phyloP scores from a whole-genome alignment of 495 filamentous ascomycete species.

The Mytilinidion resinicola region DNA sequence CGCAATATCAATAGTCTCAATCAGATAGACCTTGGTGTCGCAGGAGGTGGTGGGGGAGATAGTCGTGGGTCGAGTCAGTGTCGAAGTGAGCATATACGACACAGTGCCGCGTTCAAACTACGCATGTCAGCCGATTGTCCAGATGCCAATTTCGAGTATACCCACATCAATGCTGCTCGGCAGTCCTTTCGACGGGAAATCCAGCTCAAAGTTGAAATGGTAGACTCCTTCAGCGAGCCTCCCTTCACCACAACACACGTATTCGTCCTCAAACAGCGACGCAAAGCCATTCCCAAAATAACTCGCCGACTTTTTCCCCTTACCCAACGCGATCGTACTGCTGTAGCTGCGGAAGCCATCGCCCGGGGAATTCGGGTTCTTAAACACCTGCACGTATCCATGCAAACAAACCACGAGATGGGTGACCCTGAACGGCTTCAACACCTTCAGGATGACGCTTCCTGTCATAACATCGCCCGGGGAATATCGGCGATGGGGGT shows the following conservation, averaged over 20 bases:
- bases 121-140: slow-evolving; percentile 8
- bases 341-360: slow-evolving; percentile 45
- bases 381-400: slow-evolving; percentile 84
- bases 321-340: slow-evolving; percentile 45
- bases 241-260: slow-evolving; percentile 84
- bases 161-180: slow-evolving; percentile 92
- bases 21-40: slow-evolving; percentile 69
- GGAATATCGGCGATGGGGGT: slow-evolving; percentile 81
- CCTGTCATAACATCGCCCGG: slow-evolving; percentile 63
- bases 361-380: slow-evolving; percentile 59
- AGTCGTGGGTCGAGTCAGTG: slow-evolving; percentile 80
- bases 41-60: slow-evolving; percentile 73
- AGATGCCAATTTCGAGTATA: slow-evolving; percentile 17
- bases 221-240: slow-evolving; percentile 78
- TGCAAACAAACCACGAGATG: slow-evolving; percentile 84
- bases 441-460: slow-evolving; percentile 70
- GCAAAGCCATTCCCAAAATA: slow-evolving; percentile 78
- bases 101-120: slow-evolving; percentile 95
- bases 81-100: slow-evolving; percentile 82
- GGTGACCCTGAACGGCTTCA: slow-evolving; percentile 78
- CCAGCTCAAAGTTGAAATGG: slow-evolving; percentile 87
- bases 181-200: slow-evolving; percentile 67
- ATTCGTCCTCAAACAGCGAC: slow-evolving; percentile 85
- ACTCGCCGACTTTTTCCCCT: slow-evolving; percentile 53
- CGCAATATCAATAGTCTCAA: slow-evolving; percentile 62